Evolutionary conservation across 306 rosid genomes (phyloP), one percentile per base, ranked within the genome.

Genomic region (Betula pendula): DNA sequence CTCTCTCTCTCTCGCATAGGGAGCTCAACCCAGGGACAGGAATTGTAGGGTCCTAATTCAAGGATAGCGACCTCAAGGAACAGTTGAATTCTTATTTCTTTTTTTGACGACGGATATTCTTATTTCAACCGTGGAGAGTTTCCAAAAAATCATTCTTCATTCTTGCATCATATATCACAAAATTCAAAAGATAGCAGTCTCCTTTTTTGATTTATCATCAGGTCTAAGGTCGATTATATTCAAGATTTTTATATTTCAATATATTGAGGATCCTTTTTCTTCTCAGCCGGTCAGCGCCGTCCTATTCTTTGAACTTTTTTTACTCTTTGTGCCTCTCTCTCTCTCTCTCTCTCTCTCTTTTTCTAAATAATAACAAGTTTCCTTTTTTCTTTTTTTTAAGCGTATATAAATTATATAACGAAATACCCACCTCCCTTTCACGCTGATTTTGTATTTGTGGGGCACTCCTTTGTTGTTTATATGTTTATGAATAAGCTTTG

Each of bases 1-100:
- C 50, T 60, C 20, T 31, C 59, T 6, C 58, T 52, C 43, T 33
- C 69, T 38, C 43, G 73, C 47, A 24, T 35, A 49, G 71, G n/a
- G 76, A 66, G 83, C 83, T 75, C 70, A 71, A 27, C 72, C 29
- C 44, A 65, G 9, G 81, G 27, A 87, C 87, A 84, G 81, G 83
- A 81, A 51, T 68, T 86, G 94, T 85, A 86, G 94, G 96, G 89
- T 74, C 87, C 10, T 68, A 84, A 73, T 75, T 82, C 79, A 58
- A 65, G 74, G 91, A 85, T 72, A 76, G 69, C 78, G 86, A 88
- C 87, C 74, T 66, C 43, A 24, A 48, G 68, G 59, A 80, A 81
- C 40, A 75, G 74, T 58, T 14, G 31, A 60, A 62, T 48, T 70
- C 56, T 2, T 42, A 2, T 56, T 31, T 47, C 73, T 7, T 19